Evolutionary conservation across 345 rosid genomes (phyloP).

Genomic region (Melaleuca alternifolia): DNA sequence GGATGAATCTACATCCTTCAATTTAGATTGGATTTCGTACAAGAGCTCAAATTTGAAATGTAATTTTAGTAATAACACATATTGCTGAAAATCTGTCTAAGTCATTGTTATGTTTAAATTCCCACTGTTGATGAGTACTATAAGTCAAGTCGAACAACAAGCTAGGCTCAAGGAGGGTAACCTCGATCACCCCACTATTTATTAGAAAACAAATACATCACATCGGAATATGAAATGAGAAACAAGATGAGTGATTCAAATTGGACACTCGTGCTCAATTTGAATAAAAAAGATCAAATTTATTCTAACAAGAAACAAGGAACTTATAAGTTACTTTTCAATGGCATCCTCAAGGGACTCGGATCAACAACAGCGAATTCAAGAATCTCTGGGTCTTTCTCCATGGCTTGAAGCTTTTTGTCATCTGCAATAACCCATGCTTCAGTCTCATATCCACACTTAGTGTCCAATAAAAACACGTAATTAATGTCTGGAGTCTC

Average conservation of each 20-base stretch:
- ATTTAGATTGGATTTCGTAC: no score
- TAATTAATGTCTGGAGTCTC: no score
- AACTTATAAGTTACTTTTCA: not conserved
- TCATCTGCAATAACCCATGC: constrained; percentile 1
- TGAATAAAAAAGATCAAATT: not conserved
- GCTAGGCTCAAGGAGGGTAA: not conserved
- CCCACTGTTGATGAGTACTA: not conserved
- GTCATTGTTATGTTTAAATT: not conserved
- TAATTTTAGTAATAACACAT: no score
- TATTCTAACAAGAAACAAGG: not conserved
- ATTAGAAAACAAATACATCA: not conserved
- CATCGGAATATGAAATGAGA: not conserved
- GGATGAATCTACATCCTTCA: no score
- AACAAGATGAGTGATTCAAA: not conserved
- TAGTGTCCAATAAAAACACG: not conserved
- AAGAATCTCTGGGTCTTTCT: constrained; percentile 3
- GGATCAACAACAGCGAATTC: not conserved
- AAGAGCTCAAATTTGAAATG: no score
- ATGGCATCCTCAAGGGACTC: not conserved
- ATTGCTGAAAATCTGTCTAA: not conserved
- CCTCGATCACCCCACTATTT: not conserved
- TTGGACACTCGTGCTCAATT: not conserved
- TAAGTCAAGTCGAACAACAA: not conserved
- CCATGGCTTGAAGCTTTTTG: not conserved
- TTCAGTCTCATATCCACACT: not conserved